phyloP scores from a whole-genome alignment of 371 early-diverging fungal species.

The Coemansia sp. region DNA sequence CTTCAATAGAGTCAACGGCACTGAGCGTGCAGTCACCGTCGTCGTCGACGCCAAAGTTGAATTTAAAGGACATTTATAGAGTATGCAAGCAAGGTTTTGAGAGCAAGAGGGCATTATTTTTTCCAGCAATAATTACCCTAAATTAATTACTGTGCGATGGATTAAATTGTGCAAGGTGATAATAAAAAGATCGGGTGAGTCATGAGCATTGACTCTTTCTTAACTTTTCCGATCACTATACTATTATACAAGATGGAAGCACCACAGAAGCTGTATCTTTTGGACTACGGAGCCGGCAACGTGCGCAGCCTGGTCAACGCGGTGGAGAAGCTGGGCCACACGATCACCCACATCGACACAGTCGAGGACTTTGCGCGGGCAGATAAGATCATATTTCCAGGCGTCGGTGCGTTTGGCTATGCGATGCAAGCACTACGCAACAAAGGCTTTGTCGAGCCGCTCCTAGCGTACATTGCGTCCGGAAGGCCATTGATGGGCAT shows the following conservation, averaged over 20 bases:
- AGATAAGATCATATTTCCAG: slow-evolving; percentile 95
- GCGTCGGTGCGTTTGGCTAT: slow-evolving; percentile 94
- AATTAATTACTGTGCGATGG: too few relatives aligned
- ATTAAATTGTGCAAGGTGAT: too few relatives aligned
- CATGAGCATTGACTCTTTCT: too few relatives aligned
- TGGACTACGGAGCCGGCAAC: slow-evolving; percentile 98
- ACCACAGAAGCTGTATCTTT: slow-evolving; percentile 59
- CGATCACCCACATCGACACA: slow-evolving; percentile 71
- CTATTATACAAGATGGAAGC: not conserved
- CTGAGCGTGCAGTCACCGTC: slow-evolving; percentile 7
- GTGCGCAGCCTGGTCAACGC: slow-evolving; percentile 95
- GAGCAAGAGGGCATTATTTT: too few relatives aligned
- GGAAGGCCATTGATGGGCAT: slow-evolving; percentile 94
- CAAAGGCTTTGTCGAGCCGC: slow-evolving; percentile 76
- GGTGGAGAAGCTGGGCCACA: slow-evolving; percentile 80
- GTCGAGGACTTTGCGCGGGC: slow-evolving; percentile 83
- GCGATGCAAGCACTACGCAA: slow-evolving; percentile 78
- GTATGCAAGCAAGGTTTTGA: too few relatives aligned
- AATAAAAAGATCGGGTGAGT: too few relatives aligned
- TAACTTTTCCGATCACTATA: too few relatives aligned
- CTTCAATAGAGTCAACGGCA: not conserved
- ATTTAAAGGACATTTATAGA: slow-evolving; percentile 31
- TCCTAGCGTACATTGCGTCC: slow-evolving; percentile 76
- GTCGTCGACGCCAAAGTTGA: slow-evolving; percentile 25
- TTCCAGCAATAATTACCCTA: too few relatives aligned